A percentile compares a stretch with the other conserved stretches of the same genome.
Evolutionary conservation across 2,329 filamentous ascomycete species (phyloP).

Genomic region (Aspergillus fijiensis): DNA sequence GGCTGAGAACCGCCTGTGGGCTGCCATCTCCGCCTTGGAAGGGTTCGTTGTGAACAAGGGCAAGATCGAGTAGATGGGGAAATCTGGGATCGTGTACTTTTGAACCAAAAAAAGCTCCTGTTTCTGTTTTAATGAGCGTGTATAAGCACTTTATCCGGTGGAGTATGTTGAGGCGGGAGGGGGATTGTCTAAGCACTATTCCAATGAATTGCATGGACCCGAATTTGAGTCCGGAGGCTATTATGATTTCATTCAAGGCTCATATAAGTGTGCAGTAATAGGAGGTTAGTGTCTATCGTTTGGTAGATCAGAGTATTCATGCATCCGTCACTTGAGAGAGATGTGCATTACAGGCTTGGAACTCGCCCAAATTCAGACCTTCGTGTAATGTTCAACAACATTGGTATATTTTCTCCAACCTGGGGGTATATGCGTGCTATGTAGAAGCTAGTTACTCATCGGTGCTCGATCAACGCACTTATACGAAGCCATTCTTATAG

Average conservation of each 20-base stretch:
- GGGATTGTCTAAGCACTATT: no score
- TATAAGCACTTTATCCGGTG: background rate
- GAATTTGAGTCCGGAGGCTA: no score
- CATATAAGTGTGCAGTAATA: no score
- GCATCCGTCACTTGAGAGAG: no score
- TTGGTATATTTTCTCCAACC: background rate
- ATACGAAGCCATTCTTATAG: background rate
- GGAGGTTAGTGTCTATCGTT: no score
- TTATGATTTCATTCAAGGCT: no score
- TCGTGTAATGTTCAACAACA: background rate
- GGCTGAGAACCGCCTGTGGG: conserved; percentile 92
- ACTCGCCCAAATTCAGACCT: no score
- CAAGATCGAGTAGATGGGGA: conserved; percentile 53
- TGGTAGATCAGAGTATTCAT: no score
- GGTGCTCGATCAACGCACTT: background rate
- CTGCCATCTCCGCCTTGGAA: conserved; percentile 81
- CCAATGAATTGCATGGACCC: no score
- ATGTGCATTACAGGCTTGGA: no score
- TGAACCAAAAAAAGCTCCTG: background rate
- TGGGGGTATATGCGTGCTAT: background rate
- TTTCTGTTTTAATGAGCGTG: background rate
- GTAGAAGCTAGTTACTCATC: background rate
- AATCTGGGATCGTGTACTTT: background rate
- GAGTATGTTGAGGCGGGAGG: no score
- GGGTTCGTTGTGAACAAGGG: conserved; percentile 95